Conservation (phyloP, 1,284 basidiomycete species). For the Moniliophthora roreri region DNA sequence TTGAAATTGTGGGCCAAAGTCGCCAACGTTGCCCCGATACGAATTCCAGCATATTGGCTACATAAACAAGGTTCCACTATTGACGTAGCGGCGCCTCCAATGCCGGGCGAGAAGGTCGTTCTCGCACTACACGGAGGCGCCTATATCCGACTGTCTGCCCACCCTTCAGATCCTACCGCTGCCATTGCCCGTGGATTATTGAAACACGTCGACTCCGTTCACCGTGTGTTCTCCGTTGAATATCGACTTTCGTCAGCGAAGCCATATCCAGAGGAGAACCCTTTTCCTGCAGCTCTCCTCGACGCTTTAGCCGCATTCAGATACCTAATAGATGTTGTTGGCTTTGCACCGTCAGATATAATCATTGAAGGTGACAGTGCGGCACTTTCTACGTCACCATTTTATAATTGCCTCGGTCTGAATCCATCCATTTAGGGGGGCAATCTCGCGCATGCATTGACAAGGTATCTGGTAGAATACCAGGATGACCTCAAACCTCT, state of each 20-base stretch:
- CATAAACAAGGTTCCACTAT: conserved; percentile 38
- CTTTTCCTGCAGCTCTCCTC: conserved; percentile 64
- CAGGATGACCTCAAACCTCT: conserved; percentile 28
- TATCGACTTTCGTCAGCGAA: conserved; percentile 46
- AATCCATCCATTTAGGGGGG: conserved; percentile 45
- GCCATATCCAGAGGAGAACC: conserved; percentile 33
- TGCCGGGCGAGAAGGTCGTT: conserved; percentile 50
- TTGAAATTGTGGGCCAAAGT: conserved; percentile 41
- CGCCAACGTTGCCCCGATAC: conserved; percentile 38
- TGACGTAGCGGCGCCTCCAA: conserved; percentile 33
- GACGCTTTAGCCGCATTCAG: conserved; percentile 63
- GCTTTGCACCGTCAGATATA: conserved; percentile 55
- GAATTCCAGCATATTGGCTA: conserved; percentile 59
- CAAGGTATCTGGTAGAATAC: conserved; percentile 50
- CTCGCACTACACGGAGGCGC: conserved; percentile 53
- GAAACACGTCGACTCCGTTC: conserved; percentile 34
- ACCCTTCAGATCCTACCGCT: conserved; percentile 37
- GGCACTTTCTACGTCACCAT: background rate
- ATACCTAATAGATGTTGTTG: conserved; percentile 52
- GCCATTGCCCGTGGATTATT: conserved; percentile 34
- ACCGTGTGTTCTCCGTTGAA: conserved; percentile 45
- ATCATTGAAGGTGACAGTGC: conserved; percentile 49
- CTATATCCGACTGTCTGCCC: conserved; percentile 41
- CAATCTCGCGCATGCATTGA: conserved; percentile 63
- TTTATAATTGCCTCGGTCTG: conserved; percentile 51